Conservation (phyloP, 1,284 basidiomycete genomes). For the Veloboletus limbatus region DNA sequence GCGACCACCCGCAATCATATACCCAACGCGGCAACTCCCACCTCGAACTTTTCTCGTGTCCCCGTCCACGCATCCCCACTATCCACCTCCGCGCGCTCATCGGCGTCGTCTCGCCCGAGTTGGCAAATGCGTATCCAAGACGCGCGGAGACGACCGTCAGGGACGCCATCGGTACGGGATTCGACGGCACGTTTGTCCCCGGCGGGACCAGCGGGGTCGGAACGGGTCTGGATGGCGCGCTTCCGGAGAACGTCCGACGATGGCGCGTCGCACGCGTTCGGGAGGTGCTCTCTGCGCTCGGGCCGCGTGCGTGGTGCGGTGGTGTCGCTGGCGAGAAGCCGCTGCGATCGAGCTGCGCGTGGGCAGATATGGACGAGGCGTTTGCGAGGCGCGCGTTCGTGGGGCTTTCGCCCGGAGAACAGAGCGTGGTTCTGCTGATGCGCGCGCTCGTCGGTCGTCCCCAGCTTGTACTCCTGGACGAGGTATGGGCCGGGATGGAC, state of each 20-base stretch:
- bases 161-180: slow-evolving; percentile 83
- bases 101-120: slow-evolving; percentile 86
- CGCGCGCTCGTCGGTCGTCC: slow-evolving; percentile 76
- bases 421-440: slow-evolving; percentile 78
- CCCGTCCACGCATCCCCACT: slow-evolving; percentile 64
- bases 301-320: slow-evolving; percentile 49
- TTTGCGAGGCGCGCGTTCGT: slow-evolving; percentile 56
- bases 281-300: slow-evolving; percentile 64
- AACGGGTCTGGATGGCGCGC: slow-evolving; percentile 31
- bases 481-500: slow-evolving; percentile 90
- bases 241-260: slow-evolving; percentile 35
- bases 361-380: slow-evolving; percentile 25
- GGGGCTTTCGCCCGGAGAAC: slow-evolving; percentile 66
- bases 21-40: slow-evolving; percentile 61
- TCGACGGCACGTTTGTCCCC: slow-evolving; percentile 75
- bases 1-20: slow-evolving; percentile 94
- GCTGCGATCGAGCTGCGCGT: too few species aligned
- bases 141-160: slow-evolving; percentile 66
- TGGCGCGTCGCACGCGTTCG: slow-evolving; percentile 48
- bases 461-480: slow-evolving; percentile 78
- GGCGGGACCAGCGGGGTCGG: slow-evolving; percentile 48
- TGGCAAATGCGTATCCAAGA: slow-evolving; percentile 88
- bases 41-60: slow-evolving; percentile 70
- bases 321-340: background rate
- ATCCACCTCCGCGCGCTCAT: slow-evolving; percentile 54